Base-by-base conservation (phyloP, 192 early-diverging fungal genomes). In the Coemansia asiatica region DNA sequence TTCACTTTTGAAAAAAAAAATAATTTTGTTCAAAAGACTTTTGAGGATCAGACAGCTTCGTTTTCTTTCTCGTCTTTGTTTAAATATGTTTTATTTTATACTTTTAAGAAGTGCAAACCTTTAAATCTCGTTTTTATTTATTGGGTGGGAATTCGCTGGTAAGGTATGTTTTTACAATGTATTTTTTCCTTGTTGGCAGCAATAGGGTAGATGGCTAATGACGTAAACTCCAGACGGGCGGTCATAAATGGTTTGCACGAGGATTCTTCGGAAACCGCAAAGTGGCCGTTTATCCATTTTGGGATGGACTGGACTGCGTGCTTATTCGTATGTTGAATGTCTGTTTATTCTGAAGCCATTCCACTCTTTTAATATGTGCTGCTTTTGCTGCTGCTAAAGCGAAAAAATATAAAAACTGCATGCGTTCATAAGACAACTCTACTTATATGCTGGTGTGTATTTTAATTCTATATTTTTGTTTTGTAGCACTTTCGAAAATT, bases 141-240 rank as follows among this genome's bases (percentile, higher is more conserved):
- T n/a, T n/a, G n/a, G n/a, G n/a, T n/a, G n/a, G n/a, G n/a, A n/a
- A n/a, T n/a, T n/a, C n/a, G n/a, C n/a, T n/a, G n/a, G n/a, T n/a
- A n/a, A n/a, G n/a, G n/a, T n/a, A n/a, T n/a, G n/a, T n/a, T n/a
- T n/a, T n/a, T n/a, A n/a, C n/a, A n/a, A n/a, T n/a, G 54, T 56
- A 10, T 27, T 36, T 36, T 26, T 55, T 26, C 4, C 6, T 55
- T 7, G 53, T 4, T 22, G 23, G 25, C 25, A 35, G 28, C 54
- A 10, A 47, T 27, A 38, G 33, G n/a, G n/a, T n/a, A 26, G 49
- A 13, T 10, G 63, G 75, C 69, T 80, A 47, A 63, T 80, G 77
- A 80, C 72, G 72, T 50, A 33, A 80, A 68, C 47, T 48, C 53
- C 71, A 74, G 77, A 80, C 77, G 77, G 77, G 77, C 77, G 77